Evolutionary conservation across 176 grass and related monocot species (phyloP), one percentile per base, ranked within the genome.

Genomic region (Zizania latifolia): DNA sequence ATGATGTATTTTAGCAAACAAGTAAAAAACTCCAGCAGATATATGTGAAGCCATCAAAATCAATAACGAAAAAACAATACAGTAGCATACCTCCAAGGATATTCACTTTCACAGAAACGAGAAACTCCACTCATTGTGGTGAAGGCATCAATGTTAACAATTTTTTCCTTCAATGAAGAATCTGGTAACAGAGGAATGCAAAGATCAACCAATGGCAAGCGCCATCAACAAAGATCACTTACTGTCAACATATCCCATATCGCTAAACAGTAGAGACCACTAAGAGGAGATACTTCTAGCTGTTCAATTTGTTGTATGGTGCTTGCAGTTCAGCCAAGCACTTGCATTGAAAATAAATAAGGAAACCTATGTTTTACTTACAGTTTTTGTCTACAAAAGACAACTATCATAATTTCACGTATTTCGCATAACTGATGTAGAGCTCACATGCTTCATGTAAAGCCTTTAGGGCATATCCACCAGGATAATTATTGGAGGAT

Each of bases 401-500:
- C 6, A 72, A 70, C 8, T 59, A 17, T 22, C 70, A 44, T 27
- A 24, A 13, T 72, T 55, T 77, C 84, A 86, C 72, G 69, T 10
- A 62, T 40, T 58, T 34, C 33, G 72, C 8, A 30, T 58, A 48
- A 61, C 38, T 58, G 29, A 48, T 71, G 43, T 27, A 80, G 79
- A 40, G 23, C 41, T 88, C 86, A 98, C 95, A 91, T 32, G 84
- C 62, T 94, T 84, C 78, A 84, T 98, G 95, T 69, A 98, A 58
- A 81, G 79, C 58, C 71, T 90, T 94, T 54, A 98, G 79, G 88
- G 91, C 91, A 79, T 90, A 85, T 40, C 79, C 95, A 86, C 95
- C 95, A 83, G 95, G 95, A 81, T 98, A 98, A 86, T 98, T 94
- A 81, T 92, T 86, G 79, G 92, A 98, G n/a, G 91, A 98, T 76